Percentiles rank a stretch among this genome's conserved stretches.
Conservation (phyloP, 78 protist species). For the Pelomyxa schiedti region DNA sequence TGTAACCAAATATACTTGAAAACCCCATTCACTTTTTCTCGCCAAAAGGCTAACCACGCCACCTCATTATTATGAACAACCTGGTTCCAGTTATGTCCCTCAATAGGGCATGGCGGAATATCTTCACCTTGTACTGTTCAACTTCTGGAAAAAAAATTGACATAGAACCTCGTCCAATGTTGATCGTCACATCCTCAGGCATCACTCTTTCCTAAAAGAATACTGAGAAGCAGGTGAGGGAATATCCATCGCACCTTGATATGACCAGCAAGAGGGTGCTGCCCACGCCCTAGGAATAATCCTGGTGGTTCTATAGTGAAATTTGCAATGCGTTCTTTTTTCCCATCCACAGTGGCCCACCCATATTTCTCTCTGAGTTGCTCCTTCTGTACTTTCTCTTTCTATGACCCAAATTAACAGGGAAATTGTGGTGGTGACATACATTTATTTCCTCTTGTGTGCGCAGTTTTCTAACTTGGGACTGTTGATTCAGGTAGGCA, state of each 20-base stretch:
- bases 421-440: too few relatives aligned
- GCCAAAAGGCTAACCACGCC: constrained; percentile 96
- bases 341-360: constrained; percentile 87
- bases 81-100: constrained; percentile 67
- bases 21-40: constrained; percentile 54
- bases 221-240: too few relatives aligned
- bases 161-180: constrained; percentile 79
- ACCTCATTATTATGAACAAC: constrained; percentile 65
- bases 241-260: constrained; percentile 86
- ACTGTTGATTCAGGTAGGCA: constrained; percentile 8
- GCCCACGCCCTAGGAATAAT: constrained; percentile 97
- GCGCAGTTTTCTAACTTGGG: constrained; percentile 37
- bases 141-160: too few relatives aligned
- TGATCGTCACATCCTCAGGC: constrained; percentile 93
- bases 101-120: constrained; percentile 74
- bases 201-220: too few relatives aligned
- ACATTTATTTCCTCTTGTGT: not conserved
- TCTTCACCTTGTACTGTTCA: too few relatives aligned
- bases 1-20: constrained; percentile 82
- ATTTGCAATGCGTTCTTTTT: constrained; percentile 80
- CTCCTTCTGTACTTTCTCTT: constrained; percentile 44
- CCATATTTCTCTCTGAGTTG: constrained; percentile 37
- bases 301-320: constrained; percentile 97
- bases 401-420: too few relatives aligned
- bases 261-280: constrained; percentile 92